phyloP scores from a whole-genome alignment of 305 asterid genomes.

The Ajuga reptans region DNA sequence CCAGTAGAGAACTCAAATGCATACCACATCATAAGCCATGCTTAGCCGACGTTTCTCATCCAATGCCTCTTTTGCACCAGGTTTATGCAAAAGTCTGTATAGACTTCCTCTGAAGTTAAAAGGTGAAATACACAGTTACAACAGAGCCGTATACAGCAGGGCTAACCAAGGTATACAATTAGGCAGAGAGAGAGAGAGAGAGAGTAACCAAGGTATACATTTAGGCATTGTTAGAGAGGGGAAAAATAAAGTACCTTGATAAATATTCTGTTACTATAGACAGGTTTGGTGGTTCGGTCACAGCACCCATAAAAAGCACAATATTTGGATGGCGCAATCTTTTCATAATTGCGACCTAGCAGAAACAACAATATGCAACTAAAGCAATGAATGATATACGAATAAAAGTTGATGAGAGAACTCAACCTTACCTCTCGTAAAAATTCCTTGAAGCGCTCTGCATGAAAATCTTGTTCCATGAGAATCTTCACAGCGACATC shows the following conservation, averaged over 20 bases:
- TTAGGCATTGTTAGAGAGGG: background rate
- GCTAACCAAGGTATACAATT: background rate
- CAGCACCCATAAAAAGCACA: conserved; percentile 99
- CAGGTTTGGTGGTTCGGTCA: conserved; percentile 84
- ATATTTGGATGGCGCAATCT: conserved; percentile 95
- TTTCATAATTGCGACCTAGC: conserved; percentile 92
- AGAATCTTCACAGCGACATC: conserved; percentile 99
- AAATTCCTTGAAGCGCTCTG: conserved; percentile 69
- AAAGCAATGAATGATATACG: conserved; percentile 18
- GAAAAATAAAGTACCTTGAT: conserved; percentile 49
- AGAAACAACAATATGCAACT: conserved; percentile 24
- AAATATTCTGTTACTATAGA: conserved; percentile 93
- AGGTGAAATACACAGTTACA: conserved; percentile 12
- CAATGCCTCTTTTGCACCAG: conserved; percentile 72
- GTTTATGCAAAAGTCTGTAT: conserved; percentile 77
- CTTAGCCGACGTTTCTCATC: conserved; percentile 87
- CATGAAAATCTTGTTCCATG: conserved; percentile 89
- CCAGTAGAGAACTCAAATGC: conserved; percentile 13
- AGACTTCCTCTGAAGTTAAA: conserved; percentile 75
- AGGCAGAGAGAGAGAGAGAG: too few relatives aligned
- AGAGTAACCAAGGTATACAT: too few relatives aligned
- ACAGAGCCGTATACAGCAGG: background rate
- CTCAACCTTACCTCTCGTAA: conserved; percentile 56
- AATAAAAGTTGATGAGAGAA: conserved; percentile 14
- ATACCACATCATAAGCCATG: conserved; percentile 98